Base-by-base conservation (phyloP, 1,139 yeast species). In the Saccharomyces hybrid region DNA sequence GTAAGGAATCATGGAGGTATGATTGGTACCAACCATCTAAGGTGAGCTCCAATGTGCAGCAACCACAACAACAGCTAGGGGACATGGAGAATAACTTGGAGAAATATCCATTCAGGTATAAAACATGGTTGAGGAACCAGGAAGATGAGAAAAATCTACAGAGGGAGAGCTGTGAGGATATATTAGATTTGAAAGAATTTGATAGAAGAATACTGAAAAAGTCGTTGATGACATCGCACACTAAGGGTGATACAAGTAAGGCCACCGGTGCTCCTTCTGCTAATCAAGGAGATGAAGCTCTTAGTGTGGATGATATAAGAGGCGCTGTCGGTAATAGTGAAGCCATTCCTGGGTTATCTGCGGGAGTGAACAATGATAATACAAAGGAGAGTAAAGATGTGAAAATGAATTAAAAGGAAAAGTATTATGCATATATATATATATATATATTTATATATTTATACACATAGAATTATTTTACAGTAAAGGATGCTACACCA, bases 291-390 rank as follows among this genome's bases (percentile, higher is more conserved):
- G 48, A 55, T 8, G 61, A 69, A 27, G 79, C 78, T 1, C 67
- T 81, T 51, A 73, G 81, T 3, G 81, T 76, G 52, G 82, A 78
- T 9, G 86, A 81, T 61, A 82, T 82, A 48, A 76, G 85, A 63
- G 85, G 85, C 26, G 87, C 87, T 9, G 85, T 82, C 7, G 85
- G 84, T 13, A 66, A 65, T 26, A 78, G 78, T 44, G 83, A 77
- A 50, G 70, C 79, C 1, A 77, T 78, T 55, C 79, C 82, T 1
- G 82, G 83, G 3, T 71, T 79, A 25, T 70, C 74, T 28, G 13
- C 49, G 4, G 25, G 25, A 23, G 34, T n/a, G 1, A 61, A 73
- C 64, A 28, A 70, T 65, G 57, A 65, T 55, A 53, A 59, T 8
- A 47, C 55, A 11, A 50, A 49, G 16, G 38, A 50, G 44, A 48